Base-by-base conservation (phyloP, 345 rosid genomes). In the Boechera divaricarpa region DNA sequence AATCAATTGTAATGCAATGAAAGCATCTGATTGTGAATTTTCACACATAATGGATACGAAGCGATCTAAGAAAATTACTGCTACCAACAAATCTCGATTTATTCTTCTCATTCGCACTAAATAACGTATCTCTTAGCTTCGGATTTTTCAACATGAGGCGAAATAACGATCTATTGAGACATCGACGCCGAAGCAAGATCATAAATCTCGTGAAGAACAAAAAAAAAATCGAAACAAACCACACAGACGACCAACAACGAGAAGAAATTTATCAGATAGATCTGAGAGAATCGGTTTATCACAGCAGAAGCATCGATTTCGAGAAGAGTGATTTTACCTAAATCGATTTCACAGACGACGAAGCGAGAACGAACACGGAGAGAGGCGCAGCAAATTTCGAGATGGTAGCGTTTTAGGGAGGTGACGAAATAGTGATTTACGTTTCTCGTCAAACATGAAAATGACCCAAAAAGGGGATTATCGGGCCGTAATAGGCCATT, bases 331-430 rank as follows among this genome's bases (percentile, higher is more conserved):
- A 35, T 21, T 29, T 63, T 18, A 77, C 81, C 81, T 63, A n/a
- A 28, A 77, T 63, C 44, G 60, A 70, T 54, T 51, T 35, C 36
- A 45, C 18, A 70, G 70, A 69, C 32, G 75, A 60, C 55, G 75
- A 61, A 61, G 28, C 36, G 73, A 67, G 45, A 61, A 61, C 11
- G 66, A 33, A 51, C 47, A 53, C 67, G 18, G 24, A 53, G 66
- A 28, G 67, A 16, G 54, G 61, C 61, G 68, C 47, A 58, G 47
- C 35, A 18, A 39, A 41, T 16, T 53, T 54, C 16, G 55, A 24
- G 39, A 21, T 21, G 10, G 31, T 2, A 15, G 35, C 5, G 13
- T 32, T 24, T 62, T 21, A 7, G 67, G 16, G 56, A 61, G 3
- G 35, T 33, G 18, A 16, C 32, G 42, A 31, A 18, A 55, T 6